Conservation (phyloP, 2,329 filamentous ascomycete species). For the Pseudogymnoascus sp. region DNA sequence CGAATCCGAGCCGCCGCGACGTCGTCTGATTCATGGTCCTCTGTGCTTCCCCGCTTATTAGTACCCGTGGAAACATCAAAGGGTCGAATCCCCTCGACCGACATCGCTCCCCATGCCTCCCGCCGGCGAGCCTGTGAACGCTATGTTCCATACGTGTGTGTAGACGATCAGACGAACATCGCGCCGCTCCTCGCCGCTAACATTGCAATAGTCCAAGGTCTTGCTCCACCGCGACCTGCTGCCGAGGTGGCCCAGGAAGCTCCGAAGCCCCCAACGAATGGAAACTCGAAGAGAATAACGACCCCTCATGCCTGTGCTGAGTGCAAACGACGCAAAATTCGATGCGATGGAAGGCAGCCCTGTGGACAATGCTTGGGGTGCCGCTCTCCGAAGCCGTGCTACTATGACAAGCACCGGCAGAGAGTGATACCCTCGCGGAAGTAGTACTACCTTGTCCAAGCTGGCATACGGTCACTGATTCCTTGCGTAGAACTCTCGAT, state of each 20-base stretch:
- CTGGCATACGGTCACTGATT: neutral
- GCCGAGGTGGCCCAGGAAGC: constrained; percentile 23
- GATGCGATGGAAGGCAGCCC: constrained; percentile 73
- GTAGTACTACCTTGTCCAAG: constrained; percentile 33
- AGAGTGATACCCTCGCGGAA: constrained; percentile 70
- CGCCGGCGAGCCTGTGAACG: constrained; percentile 11
- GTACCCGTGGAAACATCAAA: neutral
- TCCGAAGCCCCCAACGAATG: constrained; percentile 28
- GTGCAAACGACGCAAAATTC: constrained; percentile 74
- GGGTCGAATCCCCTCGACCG: neutral
- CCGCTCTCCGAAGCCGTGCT: constrained; percentile 68
- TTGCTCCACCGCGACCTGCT: constrained; percentile 23
- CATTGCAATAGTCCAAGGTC: constrained; percentile 24
- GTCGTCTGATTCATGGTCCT: neutral
- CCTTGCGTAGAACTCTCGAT: constrained; percentile 45
- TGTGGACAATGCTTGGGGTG: constrained; percentile 79
- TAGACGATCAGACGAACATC: neutral
- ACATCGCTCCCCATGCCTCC: constrained; percentile 22
- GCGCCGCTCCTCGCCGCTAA: neutral
- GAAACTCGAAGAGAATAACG: constrained; percentile 43
- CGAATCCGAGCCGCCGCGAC: neutral
- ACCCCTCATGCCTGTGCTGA: constrained; percentile 63
- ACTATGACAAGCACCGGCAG: constrained; percentile 74
- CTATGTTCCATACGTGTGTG: constrained; percentile 30
- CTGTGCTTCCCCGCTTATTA: neutral